A percentile compares a stretch with the other conserved stretches of the same genome.
Conservation (phyloP, 805 yeast genomes). For the Monosporozyma yasuniensis region DNA sequence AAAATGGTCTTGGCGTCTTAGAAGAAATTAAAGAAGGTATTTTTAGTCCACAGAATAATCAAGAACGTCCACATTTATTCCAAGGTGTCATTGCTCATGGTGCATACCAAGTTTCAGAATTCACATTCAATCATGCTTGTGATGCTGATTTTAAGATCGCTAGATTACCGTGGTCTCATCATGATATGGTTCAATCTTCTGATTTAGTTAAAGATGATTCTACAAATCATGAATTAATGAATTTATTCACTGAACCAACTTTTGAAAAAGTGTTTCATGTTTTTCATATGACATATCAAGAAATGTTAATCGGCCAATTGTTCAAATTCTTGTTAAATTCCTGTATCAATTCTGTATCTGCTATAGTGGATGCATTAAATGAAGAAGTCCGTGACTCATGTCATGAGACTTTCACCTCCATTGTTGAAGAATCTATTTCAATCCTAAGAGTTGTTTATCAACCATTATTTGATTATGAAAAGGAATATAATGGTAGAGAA, state of each 20-base stretch:
- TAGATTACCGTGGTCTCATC: slow-evolving; percentile 36
- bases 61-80: slow-evolving; percentile 46
- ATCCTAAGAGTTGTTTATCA: slow-evolving; percentile 24
- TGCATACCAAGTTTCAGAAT: slow-evolving; percentile 44
- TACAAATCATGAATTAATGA: slow-evolving; percentile 21
- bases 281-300: slow-evolving; percentile 35
- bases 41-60: slow-evolving; percentile 40
- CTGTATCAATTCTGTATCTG: slow-evolving; percentile 77
- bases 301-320: slow-evolving; percentile 50
- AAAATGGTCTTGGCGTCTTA: slow-evolving; percentile 83
- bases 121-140: slow-evolving; percentile 54
- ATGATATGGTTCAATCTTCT: slow-evolving; percentile 16
- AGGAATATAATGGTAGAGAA: slow-evolving; percentile 10
- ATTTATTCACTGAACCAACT: slow-evolving; percentile 18
- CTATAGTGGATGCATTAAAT: slow-evolving; percentile 67
- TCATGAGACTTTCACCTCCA: slow-evolving; percentile 25
- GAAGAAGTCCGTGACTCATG: slow-evolving; percentile 59
- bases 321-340: slow-evolving; percentile 74
- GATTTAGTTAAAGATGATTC: slow-evolving; percentile 9
- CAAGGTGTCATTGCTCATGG: slow-evolving; percentile 85
- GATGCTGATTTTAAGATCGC: slow-evolving; percentile 54
- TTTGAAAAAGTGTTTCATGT: slow-evolving; percentile 25
- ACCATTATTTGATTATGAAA: slow-evolving; percentile 24
- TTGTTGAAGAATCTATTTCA: slow-evolving; percentile 30
- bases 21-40: slow-evolving; percentile 43